Percentiles rank a stretch among this genome's conserved stretches.
These are phyloP conservation scores for Geotrichum klebahnii DNA, from an alignment of 1,139 yeast genomes.

Conservation along the genomic window DNA sequence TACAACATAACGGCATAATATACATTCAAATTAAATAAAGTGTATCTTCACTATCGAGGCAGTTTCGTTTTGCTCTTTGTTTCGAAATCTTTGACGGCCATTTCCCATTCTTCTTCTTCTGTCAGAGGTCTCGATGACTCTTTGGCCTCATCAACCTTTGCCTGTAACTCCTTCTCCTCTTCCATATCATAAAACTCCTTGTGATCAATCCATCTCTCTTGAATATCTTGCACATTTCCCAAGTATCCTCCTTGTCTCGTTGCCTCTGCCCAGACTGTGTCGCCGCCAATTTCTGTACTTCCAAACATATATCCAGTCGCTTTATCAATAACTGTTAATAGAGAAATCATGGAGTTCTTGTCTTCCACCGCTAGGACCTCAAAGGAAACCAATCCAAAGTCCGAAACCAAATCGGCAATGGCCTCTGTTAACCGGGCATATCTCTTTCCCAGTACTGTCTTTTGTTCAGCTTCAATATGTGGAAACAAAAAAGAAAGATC, in stretches of 20 bases:
- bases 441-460: constrained; percentile 53
- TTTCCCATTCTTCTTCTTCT: constrained; percentile 71
- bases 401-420: constrained; percentile 79
- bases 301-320: constrained; percentile 95
- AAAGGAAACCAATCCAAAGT: constrained; percentile 80
- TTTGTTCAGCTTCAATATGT: constrained; percentile 63
- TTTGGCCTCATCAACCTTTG: constrained; percentile 22
- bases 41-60: not conserved
- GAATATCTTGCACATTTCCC: constrained; percentile 64
- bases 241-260: constrained; percentile 66
- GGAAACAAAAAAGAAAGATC: constrained; percentile 70
- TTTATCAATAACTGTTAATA: constrained; percentile 74
- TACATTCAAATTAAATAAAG: not conserved
- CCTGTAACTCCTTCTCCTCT: constrained; percentile 47
- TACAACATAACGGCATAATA: not conserved
- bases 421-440: constrained; percentile 70
- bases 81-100: constrained; percentile 64
- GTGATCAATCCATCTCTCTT: constrained; percentile 91
- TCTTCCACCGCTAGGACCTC: constrained; percentile 90
- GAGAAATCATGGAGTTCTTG: constrained; percentile 80
- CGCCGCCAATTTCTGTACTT: constrained; percentile 88
- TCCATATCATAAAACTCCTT: constrained; percentile 67
- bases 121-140: constrained; percentile 34
- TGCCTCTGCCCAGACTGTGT: constrained; percentile 93
- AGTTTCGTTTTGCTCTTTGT: constrained; percentile 30